Evolutionary conservation across 2,329 filamentous ascomycete genomes (phyloP), one percentile per base, ranked within the genome.

Genomic region (Pseudogymnoascus sp.): DNA sequence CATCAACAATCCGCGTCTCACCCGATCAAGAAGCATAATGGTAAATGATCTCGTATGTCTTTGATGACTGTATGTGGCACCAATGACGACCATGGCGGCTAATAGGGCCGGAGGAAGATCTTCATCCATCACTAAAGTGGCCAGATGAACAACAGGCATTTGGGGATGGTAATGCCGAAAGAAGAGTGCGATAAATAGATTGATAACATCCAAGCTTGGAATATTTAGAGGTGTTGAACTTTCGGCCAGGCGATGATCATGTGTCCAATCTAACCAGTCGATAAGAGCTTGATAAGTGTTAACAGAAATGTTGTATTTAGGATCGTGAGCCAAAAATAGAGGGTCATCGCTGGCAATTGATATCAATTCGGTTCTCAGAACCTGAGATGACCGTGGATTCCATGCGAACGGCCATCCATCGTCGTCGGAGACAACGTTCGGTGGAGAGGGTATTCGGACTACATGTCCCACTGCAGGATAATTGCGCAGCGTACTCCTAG

Each of bases 151-250:
- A 2, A 70, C 67, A 5, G 69, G 69, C 62, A 68, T 68, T 50
- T 70, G 69, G n/a, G 62, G 64, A 14, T 67, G 69, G 40, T 69
- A 70, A 31, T 66, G 62, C 42, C 69, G 56, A 59, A 70, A 70
- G 63, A 69, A 70, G 8, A 70, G 60, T 1, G 64, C 63, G 16
- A 70, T 70, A 25, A 70, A 68, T 10, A 70, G 62, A 38, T 70
- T 70, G 8, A 69, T 61, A 28, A 67, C 53, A 18, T 63, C 62
- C 4, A 70, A 62, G 11, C 65, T 42, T 18, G 69, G 69, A 28
- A 70, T 62, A 5, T 64, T 65, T 25, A 47, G 42, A 47, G 42
- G 21, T 25, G 42, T 16, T 18, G 38, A 47, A 23, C 21, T 25
- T 25, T 47, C 21, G 42, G 21, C 5, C 12, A 47, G 21, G 42